Evolutionary conservation across 2,329 filamentous ascomycete genomes (phyloP).

Genomic region (Pseudomassariella vexata): DNA sequence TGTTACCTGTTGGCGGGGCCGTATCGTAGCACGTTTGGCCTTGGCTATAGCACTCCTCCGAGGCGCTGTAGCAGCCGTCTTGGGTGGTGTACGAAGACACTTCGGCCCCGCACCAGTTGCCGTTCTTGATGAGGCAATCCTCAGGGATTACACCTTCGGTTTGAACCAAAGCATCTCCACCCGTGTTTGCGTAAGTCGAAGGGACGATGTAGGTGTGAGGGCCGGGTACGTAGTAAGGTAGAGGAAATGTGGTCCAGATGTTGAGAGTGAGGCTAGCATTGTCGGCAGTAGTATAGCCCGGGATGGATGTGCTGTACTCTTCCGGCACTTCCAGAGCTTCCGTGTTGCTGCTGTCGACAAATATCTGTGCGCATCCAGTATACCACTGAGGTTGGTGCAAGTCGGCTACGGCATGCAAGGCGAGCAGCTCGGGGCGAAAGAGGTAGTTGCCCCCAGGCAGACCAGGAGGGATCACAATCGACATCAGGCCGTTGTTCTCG

Average conservation of each 20-base stretch:
- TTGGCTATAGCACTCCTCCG: slow-evolving; percentile 54
- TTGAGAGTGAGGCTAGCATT: slow-evolving; percentile 57
- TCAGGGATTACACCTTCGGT: slow-evolving; percentile 46
- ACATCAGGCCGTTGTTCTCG: slow-evolving; percentile 56
- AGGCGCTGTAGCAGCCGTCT: slow-evolving; percentile 54
- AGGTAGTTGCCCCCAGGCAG: slow-evolving; percentile 64
- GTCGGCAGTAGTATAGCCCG: slow-evolving; percentile 53
- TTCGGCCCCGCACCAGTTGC: slow-evolving; percentile 66
- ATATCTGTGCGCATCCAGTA: slow-evolving; percentile 66
- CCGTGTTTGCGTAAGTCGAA: slow-evolving; percentile 7
- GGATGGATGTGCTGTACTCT: slow-evolving; percentile 54
- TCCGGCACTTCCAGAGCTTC: slow-evolving; percentile 41
- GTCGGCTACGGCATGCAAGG: slow-evolving; percentile 59
- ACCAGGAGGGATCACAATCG: slow-evolving; percentile 53
- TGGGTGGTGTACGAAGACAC: slow-evolving; percentile 50
- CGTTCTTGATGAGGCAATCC: slow-evolving; percentile 59
- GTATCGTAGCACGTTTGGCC: slow-evolving; percentile 51
- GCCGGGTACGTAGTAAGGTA: slow-evolving; percentile 54
- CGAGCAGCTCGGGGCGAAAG: slow-evolving; percentile 64
- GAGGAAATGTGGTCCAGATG: slow-evolving; percentile 58
- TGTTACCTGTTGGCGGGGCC: slow-evolving; percentile 52
- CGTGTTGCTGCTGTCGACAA: slow-evolving; percentile 42
- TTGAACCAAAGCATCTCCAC: slow-evolving; percentile 21
- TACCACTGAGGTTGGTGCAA: slow-evolving; percentile 66
- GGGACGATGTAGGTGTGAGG: slow-evolving; percentile 45